Evolutionary conservation across 768 basidiomycete genomes (phyloP).

Genomic region (Suillus subaureus): DNA sequence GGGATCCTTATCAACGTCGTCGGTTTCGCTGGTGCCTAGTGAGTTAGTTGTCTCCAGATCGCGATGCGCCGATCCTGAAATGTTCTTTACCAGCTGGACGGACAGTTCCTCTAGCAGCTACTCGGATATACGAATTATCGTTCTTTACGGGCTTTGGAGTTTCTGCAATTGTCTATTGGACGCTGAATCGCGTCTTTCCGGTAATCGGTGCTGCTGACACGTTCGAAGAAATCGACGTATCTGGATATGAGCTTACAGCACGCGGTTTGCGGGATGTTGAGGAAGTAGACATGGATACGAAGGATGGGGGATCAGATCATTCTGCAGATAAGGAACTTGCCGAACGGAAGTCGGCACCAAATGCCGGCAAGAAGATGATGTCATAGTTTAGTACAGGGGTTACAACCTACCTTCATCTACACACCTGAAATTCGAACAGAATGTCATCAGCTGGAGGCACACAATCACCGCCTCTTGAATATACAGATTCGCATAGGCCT

Average conservation of each 20-base stretch:
- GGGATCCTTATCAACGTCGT: conserved; percentile 87
- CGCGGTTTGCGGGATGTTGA: neutral
- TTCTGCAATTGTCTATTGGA: conserved; percentile 64
- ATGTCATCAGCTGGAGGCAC: conserved; percentile 42
- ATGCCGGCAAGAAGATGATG: neutral
- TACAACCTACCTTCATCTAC: neutral
- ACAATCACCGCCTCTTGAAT: conserved; percentile 58
- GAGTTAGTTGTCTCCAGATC: conserved; percentile 42
- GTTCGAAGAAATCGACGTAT: conserved; percentile 65
- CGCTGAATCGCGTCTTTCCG: conserved; percentile 61
- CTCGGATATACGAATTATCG: conserved; percentile 71
- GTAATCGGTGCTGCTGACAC: conserved; percentile 47
- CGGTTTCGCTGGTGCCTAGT: conserved; percentile 78
- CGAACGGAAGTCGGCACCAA: too few species aligned
- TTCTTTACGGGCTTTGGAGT: conserved; percentile 84
- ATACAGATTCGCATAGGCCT: conserved; percentile 46
- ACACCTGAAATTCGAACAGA: conserved; percentile 2
- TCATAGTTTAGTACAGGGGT: neutral
- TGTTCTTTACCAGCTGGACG: conserved; percentile 46
- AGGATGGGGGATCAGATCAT: neutral
- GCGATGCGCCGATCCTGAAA: neutral
- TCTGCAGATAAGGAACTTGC: neutral
- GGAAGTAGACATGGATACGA: neutral
- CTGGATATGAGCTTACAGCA: conserved; percentile 21
- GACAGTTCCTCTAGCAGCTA: conserved; percentile 66